Evolutionary conservation across 441 rosid species (phyloP).

Genomic region (Bocquillonia castaneifolia): DNA sequence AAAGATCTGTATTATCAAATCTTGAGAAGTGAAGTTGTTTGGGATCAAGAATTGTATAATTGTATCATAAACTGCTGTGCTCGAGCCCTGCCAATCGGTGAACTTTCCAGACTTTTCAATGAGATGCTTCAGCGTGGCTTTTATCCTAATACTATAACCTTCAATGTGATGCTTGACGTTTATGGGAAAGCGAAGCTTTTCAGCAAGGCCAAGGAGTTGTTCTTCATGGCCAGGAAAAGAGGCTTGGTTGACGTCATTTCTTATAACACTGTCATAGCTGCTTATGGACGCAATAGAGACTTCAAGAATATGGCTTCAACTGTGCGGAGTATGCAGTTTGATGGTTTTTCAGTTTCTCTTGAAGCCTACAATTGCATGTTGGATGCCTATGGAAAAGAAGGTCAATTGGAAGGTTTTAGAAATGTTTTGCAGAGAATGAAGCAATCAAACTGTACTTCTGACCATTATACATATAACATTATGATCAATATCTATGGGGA

Average conservation of each 20-base stretch:
- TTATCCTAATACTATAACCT: slow-evolving; percentile 59
- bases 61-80: slow-evolving; percentile 85
- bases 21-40: slow-evolving; percentile 49
- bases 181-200: slow-evolving; percentile 80
- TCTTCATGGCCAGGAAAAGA: slow-evolving; percentile 53
- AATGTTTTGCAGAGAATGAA: slow-evolving; percentile 66
- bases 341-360: slow-evolving; percentile 81
- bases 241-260: slow-evolving; percentile 74
- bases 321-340: slow-evolving; percentile 65
- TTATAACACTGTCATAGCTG: slow-evolving; percentile 76
- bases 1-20: slow-evolving; percentile 47
- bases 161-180: slow-evolving; percentile 71
- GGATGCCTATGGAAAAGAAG: slow-evolving; percentile 78
- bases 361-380: slow-evolving; percentile 83
- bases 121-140: slow-evolving; percentile 67
- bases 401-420: slow-evolving; percentile 68
- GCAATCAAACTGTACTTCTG: slow-evolving; percentile 43
- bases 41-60: slow-evolving; percentile 87
- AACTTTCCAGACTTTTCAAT: slow-evolving; percentile 64
- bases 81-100: slow-evolving; percentile 68
- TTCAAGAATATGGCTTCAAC: slow-evolving; percentile 55
- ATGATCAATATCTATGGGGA: slow-evolving; percentile 85
- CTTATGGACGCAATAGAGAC: slow-evolving; percentile 60
- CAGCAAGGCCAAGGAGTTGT: slow-evolving; percentile 52
- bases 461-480: slow-evolving; percentile 71